These are phyloP conservation scores for Neonothopanus nambi DNA, from an alignment of 1,284 basidiomycete genomes.

Conservation along the genomic window DNA sequence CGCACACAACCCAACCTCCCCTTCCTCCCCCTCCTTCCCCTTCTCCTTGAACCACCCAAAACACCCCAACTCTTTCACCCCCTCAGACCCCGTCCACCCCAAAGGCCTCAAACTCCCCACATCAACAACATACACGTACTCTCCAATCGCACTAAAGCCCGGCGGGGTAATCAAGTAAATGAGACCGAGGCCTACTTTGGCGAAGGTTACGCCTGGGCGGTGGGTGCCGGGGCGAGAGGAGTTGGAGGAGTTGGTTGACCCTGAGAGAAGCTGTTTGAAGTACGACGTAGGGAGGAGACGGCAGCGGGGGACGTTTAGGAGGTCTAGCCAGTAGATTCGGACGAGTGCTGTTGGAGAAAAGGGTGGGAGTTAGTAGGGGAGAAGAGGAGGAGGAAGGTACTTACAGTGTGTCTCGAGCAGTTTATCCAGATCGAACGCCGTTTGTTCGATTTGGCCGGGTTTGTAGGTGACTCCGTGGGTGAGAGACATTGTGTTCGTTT, in stretches of 20 bases:
- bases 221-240: too few species aligned
- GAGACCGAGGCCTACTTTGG: conserved; percentile 20
- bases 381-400: too few species aligned
- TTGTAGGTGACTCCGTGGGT: too few species aligned
- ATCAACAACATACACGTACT: conserved; percentile 22
- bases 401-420: too few species aligned
- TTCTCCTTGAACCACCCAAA: too few species aligned
- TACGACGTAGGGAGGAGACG: conserved; percentile 20
- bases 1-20: conserved; percentile 20
- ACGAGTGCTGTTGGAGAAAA: conserved; percentile 18
- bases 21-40: too few species aligned
- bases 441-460: too few species aligned
- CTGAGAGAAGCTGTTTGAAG: conserved; percentile 23
- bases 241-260: too few species aligned
- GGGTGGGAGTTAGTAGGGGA: too few species aligned
- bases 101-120: conserved; percentile 18
- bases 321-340: conserved; percentile 26
- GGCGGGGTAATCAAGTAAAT: conserved; percentile 21
- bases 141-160: conserved; percentile 20
- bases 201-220: conserved; percentile 22
- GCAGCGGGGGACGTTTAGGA: conserved; percentile 20
- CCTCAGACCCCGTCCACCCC: conserved; percentile 21
- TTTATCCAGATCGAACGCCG: too few species aligned
- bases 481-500: too few species aligned
- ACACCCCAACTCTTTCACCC: too few species aligned